Evolutionary conservation across 1,284 basidiomycete genomes (phyloP).

Genomic region (Leccinum griseonigrum): DNA sequence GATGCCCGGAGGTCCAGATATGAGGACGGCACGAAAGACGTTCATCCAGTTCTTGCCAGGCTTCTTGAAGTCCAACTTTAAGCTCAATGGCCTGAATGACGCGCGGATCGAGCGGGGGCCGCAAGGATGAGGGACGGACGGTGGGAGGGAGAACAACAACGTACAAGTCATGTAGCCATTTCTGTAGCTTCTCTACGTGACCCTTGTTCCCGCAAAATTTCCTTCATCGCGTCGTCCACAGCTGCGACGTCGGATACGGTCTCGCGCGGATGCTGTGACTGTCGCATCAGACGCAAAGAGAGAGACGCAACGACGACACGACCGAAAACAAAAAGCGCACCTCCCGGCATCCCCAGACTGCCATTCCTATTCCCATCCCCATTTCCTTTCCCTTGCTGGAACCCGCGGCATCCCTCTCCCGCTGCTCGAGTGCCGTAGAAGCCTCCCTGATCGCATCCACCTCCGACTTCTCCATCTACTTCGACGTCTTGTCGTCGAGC

Average conservation of each 20-base stretch:
- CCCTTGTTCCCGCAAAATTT: conserved; percentile 94
- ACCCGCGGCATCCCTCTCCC: conserved; percentile 49
- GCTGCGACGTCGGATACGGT: conserved; percentile 53
- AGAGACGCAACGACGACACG: background rate
- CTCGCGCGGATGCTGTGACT: conserved; percentile 26
- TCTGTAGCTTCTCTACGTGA: conserved; percentile 82
- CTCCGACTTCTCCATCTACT: conserved; percentile 78
- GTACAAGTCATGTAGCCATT: conserved; percentile 88
- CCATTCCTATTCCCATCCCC: background rate
- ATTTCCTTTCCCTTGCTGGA: conserved; percentile 7
- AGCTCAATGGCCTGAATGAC: conserved; percentile 61
- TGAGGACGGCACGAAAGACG: conserved; percentile 81
- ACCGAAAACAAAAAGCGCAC: background rate
- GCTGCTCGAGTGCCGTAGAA: conserved; percentile 74
- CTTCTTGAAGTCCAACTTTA: conserved; percentile 85
- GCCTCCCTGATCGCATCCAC: conserved; percentile 68
- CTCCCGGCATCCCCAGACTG: background rate
- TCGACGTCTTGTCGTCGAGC: conserved; percentile 78
- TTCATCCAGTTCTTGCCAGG: conserved; percentile 92
- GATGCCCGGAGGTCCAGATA: conserved; percentile 94
- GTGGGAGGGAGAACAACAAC: conserved; percentile 19
- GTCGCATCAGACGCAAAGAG: background rate
- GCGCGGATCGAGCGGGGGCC: background rate
- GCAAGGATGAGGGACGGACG: background rate
- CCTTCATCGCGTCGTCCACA: conserved; percentile 94